Evolutionary conservation across 2,329 filamentous ascomycete species (phyloP), one percentile per base, ranked within the genome.

Genomic region (Aspergillus bombycis): DNA sequence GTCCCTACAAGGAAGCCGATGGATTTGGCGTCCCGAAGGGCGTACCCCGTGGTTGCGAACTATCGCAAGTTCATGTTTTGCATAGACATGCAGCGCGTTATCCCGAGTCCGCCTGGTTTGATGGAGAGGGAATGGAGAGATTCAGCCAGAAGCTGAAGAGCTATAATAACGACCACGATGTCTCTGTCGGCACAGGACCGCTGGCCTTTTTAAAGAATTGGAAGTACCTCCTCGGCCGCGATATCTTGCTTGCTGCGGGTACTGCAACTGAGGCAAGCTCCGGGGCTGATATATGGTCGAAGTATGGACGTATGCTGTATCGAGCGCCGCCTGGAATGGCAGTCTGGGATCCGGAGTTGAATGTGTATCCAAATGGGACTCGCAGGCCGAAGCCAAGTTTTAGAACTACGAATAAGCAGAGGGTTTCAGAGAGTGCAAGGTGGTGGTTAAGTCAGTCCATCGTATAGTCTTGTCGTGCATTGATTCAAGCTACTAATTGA

Each of bases 71-170:
- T 0, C 84, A 86, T 66, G 75, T 80, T 7, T 77, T 88, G 19
- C 84, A 87, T 68, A 80, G 85, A 32, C 85, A 87, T 71, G 82
- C 83, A 1, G 77, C 86, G 64, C 80, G 85, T 26, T 86, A 85
- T 50, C 83, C 83, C 3, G 83, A 80, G 0, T 53, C 76, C 19
- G 75, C 74, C 62, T 75, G 75, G 34, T 78, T 85, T 64, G 85
- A 87, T 66, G 84, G 82, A 1, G 67, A 65, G 28, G 84, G 83
- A 65, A 81, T 85, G 66, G 77, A 79, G 53, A 69, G 72, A 16
- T 87, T 87, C 63, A 81, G 77, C 1, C 68, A 75, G 11, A 86
- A 86, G 71, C 70, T 87, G 1, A 64, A 68, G 26, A 83, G 83
- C 59, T 83, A 80, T 69, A 81, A 79, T 23, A 71, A 71, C 4